Conservation (phyloP, 371 early-diverging fungal species). For the Apophysomyces trapeziformis region DNA sequence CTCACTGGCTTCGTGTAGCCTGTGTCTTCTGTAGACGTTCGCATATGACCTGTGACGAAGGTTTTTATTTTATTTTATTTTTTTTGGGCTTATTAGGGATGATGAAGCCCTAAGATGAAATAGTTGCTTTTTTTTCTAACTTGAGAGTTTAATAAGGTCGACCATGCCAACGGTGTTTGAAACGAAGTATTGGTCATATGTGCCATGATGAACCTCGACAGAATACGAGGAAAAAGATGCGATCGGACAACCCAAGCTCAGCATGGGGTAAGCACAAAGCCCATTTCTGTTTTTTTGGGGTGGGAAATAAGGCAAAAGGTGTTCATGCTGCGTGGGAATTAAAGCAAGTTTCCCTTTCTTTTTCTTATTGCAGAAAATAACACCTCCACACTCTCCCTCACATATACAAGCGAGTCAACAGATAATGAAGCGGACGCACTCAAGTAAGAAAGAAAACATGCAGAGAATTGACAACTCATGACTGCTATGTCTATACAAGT, state of each 20-base stretch:
- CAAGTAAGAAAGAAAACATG: slow-evolving; percentile 30
- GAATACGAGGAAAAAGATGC: slow-evolving; percentile 1
- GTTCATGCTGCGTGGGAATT: not conserved
- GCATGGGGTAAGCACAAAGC: slow-evolving; percentile 4
- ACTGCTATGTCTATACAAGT: not conserved
- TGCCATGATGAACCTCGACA: slow-evolving; percentile 69
- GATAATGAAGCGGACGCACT: slow-evolving; percentile 72
- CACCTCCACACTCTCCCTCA: slow-evolving; percentile 32
- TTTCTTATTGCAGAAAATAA: slow-evolving; percentile 1
- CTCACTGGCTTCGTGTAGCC: slow-evolving; percentile 40
- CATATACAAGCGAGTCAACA: slow-evolving; percentile 68
- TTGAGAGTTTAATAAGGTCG: slow-evolving; percentile 50
- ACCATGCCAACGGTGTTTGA: slow-evolving; percentile 91
- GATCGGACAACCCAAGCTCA: not conserved
- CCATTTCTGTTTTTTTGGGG: not conserved
- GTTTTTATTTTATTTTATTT: slow-evolving; percentile 25
- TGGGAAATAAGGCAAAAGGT: not conserved
- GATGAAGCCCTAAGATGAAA: not conserved
- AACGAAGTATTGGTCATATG: slow-evolving; percentile 85
- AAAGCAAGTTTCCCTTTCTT: not conserved
- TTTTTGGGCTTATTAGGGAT: too few species aligned
- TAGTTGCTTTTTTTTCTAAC: not conserved
- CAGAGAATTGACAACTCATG: not conserved
- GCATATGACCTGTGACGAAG: slow-evolving; percentile 82
- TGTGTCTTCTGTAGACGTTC: slow-evolving; percentile 82